Evolutionary conservation across 176 grass and related monocot species (phyloP).

Genomic region (Pontederia paniculata): DNA sequence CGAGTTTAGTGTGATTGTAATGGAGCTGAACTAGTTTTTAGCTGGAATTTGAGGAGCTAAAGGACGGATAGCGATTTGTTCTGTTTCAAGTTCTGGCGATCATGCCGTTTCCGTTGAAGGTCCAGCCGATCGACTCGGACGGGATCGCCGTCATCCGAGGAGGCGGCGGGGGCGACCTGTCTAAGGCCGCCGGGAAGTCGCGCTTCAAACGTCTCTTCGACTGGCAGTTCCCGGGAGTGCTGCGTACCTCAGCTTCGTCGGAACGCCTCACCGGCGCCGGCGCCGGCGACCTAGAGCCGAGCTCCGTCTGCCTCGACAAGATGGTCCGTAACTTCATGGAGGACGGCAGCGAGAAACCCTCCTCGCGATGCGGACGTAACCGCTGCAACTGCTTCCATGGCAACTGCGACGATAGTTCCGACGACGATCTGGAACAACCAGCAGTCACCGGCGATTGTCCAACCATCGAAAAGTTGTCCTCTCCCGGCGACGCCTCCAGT

Average conservation of each 20-base stretch:
- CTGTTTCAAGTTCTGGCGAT: too few species aligned
- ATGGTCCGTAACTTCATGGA: constrained; percentile 16
- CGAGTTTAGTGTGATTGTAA: too few species aligned
- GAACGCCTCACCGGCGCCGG: neutral
- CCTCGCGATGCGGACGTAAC: neutral
- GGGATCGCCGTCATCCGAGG: neutral
- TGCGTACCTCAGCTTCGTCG: neutral
- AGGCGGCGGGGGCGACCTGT: neutral
- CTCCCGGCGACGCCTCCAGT: neutral
- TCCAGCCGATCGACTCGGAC: constrained; percentile 8
- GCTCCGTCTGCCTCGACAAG: constrained; percentile 15
- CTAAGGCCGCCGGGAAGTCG: constrained; percentile 2
- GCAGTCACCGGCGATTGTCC: neutral
- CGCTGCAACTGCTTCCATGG: constrained; percentile 13
- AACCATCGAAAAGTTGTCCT: neutral
- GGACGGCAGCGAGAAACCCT: constrained; percentile 10
- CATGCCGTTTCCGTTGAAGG: constrained; percentile 4
- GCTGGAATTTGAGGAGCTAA: too few species aligned
- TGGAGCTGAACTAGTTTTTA: too few species aligned
- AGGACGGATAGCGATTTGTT: too few species aligned
- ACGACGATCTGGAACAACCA: neutral
- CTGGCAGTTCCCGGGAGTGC: constrained; percentile 4
- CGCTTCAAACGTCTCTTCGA: constrained; percentile 17
- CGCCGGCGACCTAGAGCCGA: neutral
- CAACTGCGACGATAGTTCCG: neutral